A percentile compares a stretch with the other conserved stretches of the same genome.
These are phyloP conservation scores for Colletotrichum endophyticum DNA, from an alignment of 2,329 filamentous ascomycete species.

Conservation along the genomic window DNA sequence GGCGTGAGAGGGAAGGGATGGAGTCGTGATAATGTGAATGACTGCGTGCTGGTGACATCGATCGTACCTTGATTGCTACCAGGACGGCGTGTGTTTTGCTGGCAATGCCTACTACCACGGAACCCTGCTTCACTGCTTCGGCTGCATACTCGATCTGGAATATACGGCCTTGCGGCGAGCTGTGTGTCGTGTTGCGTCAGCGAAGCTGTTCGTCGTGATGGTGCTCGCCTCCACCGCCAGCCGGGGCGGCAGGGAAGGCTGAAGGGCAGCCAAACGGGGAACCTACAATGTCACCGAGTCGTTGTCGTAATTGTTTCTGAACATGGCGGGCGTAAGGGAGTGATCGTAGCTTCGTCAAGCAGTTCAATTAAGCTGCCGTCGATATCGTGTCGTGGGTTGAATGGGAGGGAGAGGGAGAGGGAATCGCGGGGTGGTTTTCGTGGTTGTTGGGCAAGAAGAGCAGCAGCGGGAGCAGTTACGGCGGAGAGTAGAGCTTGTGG, in stretches of 20 bases:
- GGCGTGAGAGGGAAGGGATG: not conserved
- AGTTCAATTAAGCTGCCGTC: not conserved
- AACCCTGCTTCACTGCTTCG: constrained; percentile 98
- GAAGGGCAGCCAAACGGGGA: constrained; percentile 26
- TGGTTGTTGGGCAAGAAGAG: constrained; percentile 10
- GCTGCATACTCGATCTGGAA: constrained; percentile 99
- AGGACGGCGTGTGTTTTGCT: constrained; percentile 98
- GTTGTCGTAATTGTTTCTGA: constrained; percentile 99
- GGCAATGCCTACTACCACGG: constrained; percentile 93
- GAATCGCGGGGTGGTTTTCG: constrained; percentile 16
- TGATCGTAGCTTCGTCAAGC: constrained; percentile 20
- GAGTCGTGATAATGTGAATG: not conserved
- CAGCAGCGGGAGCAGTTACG: not conserved
- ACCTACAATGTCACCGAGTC: constrained; percentile 98
- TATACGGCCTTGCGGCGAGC: constrained; percentile 98
- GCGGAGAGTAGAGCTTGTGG: constrained; percentile 14
- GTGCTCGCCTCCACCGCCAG: not conserved
- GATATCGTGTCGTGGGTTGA: not conserved
- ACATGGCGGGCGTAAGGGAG: constrained; percentile 64
- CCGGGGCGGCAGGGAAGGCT: not conserved
- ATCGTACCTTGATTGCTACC: constrained; percentile 87
- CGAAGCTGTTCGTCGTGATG: not conserved
- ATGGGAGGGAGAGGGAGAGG: not conserved
- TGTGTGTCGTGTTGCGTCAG: constrained; percentile 40
- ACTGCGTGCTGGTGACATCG: not conserved